Percentiles rank a stretch among this genome's conserved stretches.
These are phyloP conservation scores for Rhodotorula sp. DNA, from an alignment of 1,284 basidiomycete genomes.

Conservation along the genomic window DNA sequence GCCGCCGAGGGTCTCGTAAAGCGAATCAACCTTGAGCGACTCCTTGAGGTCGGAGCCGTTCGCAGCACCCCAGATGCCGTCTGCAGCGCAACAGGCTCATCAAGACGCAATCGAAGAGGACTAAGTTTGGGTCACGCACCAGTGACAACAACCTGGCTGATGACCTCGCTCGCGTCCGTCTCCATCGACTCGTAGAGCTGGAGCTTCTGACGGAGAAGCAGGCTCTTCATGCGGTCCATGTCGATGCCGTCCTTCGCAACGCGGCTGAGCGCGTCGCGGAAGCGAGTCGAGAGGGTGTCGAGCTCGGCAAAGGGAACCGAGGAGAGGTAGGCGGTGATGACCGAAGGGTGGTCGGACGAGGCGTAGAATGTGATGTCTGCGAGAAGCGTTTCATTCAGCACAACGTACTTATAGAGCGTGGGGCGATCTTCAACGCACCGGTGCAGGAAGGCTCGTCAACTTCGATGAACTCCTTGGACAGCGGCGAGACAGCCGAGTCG, in stretches of 20 bases:
- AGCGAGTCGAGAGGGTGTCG: conserved; percentile 67
- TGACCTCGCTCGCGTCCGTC: conserved; percentile 51
- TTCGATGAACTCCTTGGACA: conserved; percentile 93
- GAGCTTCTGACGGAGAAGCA: conserved; percentile 78
- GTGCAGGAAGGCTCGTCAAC: conserved; percentile 81
- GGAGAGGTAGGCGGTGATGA: conserved; percentile 75
- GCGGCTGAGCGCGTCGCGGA: conserved; percentile 69
- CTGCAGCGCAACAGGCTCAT: conserved; percentile 57
- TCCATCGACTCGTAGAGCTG: conserved; percentile 52
- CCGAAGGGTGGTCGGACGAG: conserved; percentile 69
- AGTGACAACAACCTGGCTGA: conserved; percentile 50
- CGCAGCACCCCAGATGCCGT: conserved; percentile 83
- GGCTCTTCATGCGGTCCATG: conserved; percentile 85
- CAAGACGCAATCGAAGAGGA: conserved; percentile 45
- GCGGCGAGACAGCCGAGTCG: conserved; percentile 80
- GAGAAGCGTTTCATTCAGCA: conserved; percentile 56
- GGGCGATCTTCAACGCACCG: conserved; percentile 52
- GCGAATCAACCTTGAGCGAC: conserved; percentile 76
- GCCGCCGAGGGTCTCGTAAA: conserved; percentile 62
- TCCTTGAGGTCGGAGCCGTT: conserved; percentile 77
- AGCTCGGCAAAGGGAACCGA: conserved; percentile 83
- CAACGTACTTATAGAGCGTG: too few relatives aligned
- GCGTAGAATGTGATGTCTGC: conserved; percentile 78
- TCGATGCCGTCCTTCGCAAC: conserved; percentile 80
- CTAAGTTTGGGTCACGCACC: conserved; percentile 30